A percentile compares a stretch with the other conserved stretches of the same genome.
phyloP scores from a whole-genome alignment of 305 asterid species.

The Fraxinus nigra region DNA sequence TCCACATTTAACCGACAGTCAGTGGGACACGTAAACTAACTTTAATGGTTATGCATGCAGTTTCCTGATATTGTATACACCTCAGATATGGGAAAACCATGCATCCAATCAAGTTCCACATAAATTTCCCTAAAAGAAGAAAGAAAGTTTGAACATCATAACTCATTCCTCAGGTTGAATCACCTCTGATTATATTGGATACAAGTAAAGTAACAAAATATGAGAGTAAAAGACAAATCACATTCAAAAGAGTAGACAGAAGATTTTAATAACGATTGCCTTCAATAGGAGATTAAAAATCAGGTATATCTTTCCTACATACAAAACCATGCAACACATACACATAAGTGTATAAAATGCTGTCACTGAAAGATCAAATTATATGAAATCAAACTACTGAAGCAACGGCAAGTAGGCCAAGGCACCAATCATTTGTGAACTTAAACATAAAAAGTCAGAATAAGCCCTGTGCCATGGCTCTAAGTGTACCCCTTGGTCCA shows the following conservation, averaged over 20 bases:
- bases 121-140: not conserved
- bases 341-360: not conserved
- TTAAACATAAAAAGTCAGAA: not conserved
- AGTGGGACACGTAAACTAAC: not conserved
- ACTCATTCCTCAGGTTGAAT: not conserved
- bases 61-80: not conserved
- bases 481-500: not conserved
- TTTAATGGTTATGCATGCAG: not conserved
- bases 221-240: not conserved
- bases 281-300: not conserved
- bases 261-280: not conserved
- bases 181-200: not conserved
- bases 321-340: not conserved
- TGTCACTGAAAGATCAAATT: not conserved
- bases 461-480: not conserved
- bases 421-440: conserved; percentile 1
- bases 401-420: not conserved
- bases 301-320: not conserved
- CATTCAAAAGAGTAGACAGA: not conserved
- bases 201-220: not conserved
- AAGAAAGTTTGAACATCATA: not conserved
- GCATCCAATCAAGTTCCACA: not conserved
- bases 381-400: not conserved
- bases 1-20: not conserved
- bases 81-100: not conserved